Evolutionary conservation across 139 green algal genomes (phyloP), one percentile per base, ranked within the genome.

Genomic region (Chlorella sp.): DNA sequence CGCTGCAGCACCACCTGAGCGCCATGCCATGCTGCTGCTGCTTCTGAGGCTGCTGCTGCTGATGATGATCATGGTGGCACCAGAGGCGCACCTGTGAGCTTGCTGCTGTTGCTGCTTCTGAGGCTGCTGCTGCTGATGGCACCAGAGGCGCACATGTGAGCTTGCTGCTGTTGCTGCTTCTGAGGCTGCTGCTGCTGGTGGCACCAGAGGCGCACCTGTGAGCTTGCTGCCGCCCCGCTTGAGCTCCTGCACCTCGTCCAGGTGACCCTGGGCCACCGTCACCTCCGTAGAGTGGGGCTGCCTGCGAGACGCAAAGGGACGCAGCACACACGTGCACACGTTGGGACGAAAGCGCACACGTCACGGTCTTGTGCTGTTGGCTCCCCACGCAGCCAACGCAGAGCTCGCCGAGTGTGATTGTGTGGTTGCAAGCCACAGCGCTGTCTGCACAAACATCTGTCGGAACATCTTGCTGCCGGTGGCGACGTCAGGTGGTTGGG

Each of bases 241-340:
- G 49, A 89, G 83, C 74, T 93, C 87, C 69, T 85, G 72, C 29
- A 97, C 90, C 75, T 97, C 92, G 63, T 97, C 92, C 67, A 94
- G 62, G 78, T 97, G 92, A 0, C 92, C 92, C 1, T 81, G 74
- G 26, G 90, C 86, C 6, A 60, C 23, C 20, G 17, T 17, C 17
- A 17, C 17, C 42, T 55, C 17, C 17, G 42, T 55, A n/a, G n/a
- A n/a, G n/a, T n/a, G n/a, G n/a, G n/a, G n/a, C n/a, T n/a, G n/a
- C n/a, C n/a, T n/a, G n/a, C n/a, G n/a, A n/a, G n/a, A n/a, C n/a
- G n/a, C n/a, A n/a, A n/a, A n/a, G n/a, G n/a, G n/a, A n/a, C n/a
- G n/a, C n/a, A n/a, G n/a, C n/a, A 10, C 17, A 10, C 42, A 10
- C 42, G 42, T 55, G 10, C 42, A 55, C 42, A 55, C 10, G 10